phyloP scores from a whole-genome alignment of 2,329 filamentous ascomycete species.

The Trichoderma cornu-damae region DNA sequence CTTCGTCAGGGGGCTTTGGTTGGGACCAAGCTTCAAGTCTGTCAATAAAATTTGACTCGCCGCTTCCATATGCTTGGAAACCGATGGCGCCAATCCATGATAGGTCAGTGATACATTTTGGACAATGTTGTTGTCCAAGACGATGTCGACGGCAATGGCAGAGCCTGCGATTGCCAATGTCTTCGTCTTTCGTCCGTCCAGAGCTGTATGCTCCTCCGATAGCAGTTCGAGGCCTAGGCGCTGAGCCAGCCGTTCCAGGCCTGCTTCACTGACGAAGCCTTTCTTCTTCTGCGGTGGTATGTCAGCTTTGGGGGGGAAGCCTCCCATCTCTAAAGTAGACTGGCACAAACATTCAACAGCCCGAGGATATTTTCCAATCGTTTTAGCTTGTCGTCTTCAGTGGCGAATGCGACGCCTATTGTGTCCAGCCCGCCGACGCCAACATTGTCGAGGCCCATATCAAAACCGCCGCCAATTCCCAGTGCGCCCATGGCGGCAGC shows the following conservation, averaged over 20 bases:
- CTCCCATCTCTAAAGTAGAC: neutral
- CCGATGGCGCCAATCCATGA: constrained; percentile 52
- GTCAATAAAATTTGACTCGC: constrained; percentile 61
- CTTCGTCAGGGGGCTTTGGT: constrained; percentile 63
- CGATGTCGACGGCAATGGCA: constrained; percentile 57
- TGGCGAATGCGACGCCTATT: constrained; percentile 36
- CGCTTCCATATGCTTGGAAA: constrained; percentile 55
- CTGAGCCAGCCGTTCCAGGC: constrained; percentile 65
- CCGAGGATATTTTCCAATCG: constrained; percentile 49
- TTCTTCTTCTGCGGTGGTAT: constrained; percentile 37
- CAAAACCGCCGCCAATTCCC: constrained; percentile 46
- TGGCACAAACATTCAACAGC: constrained; percentile 42
- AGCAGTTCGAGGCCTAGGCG: constrained; percentile 61
- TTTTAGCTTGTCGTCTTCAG: constrained; percentile 52
- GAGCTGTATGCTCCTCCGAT: constrained; percentile 50
- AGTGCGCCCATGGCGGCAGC: constrained; percentile 56
- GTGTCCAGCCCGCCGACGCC: constrained; percentile 44
- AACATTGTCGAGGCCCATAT: constrained; percentile 50
- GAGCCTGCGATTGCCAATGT: constrained; percentile 59
- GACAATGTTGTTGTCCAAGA: constrained; percentile 57
- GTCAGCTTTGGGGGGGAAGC: constrained; percentile 17
- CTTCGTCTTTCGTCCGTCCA: constrained; percentile 45
- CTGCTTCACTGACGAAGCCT: constrained; percentile 67
- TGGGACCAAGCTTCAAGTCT: constrained; percentile 56
- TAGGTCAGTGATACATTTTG: constrained; percentile 59